Percentiles rank a stretch among this genome's conserved stretches.
These are phyloP conservation scores for Selenicereus undatus DNA, from an alignment of 148 eudicot genomes.

Conservation along the genomic window DNA sequence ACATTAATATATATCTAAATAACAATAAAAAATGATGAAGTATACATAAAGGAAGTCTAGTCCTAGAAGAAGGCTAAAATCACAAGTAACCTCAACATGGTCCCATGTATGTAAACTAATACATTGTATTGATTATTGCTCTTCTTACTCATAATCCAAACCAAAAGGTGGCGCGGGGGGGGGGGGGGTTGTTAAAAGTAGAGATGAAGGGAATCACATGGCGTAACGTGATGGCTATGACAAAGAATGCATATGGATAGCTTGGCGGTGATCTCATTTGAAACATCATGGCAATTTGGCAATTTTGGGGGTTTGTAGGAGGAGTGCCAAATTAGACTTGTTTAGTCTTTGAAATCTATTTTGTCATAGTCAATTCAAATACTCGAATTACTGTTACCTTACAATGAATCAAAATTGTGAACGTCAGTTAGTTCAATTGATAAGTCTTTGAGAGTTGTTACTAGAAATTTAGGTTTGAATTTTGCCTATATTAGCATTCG, in stretches of 20 bases:
- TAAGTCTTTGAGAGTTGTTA: too few species aligned
- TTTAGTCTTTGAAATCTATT: too few species aligned
- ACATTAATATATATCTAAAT: too few species aligned
- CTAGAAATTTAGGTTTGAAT: too few species aligned
- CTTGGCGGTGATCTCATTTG: neutral
- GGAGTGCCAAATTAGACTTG: too few species aligned
- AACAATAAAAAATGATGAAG: too few species aligned
- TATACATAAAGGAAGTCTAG: too few species aligned
- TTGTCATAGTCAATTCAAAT: too few species aligned
- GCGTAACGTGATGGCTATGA: neutral
- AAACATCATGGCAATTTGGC: neutral
- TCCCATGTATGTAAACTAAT: neutral
- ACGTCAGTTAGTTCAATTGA: too few species aligned
- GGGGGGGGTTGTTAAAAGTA: neutral
- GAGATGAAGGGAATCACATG: neutral
- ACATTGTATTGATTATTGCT: neutral
- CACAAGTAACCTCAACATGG: conserved; percentile 1
- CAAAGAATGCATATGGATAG: neutral
- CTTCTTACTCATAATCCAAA: neutral
- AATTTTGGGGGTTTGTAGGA: neutral
- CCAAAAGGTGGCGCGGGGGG: neutral
- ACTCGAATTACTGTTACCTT: too few species aligned
- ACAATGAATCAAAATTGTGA: too few species aligned
- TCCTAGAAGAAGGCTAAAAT: neutral
- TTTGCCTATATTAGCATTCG: too few species aligned